Evolutionary conservation across 2,329 filamentous ascomycete species (phyloP), one percentile per base, ranked within the genome.

Genomic region (Xylariomycetidae sp.): DNA sequence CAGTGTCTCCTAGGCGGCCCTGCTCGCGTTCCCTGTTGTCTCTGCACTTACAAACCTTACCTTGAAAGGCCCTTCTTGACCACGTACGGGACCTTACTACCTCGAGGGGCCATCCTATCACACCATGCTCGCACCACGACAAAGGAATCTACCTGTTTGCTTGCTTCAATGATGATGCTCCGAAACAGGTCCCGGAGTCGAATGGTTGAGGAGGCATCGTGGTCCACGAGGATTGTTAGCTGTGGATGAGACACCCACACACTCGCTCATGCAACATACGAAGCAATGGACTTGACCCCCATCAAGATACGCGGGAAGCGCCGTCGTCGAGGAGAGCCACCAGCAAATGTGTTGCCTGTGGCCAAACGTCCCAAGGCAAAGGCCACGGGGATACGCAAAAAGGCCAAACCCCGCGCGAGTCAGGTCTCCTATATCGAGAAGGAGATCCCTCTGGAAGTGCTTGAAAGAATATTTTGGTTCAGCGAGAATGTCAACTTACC

Each of bases 381-480:
- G 17, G 23, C 17, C 16, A 27, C 13, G 12, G 34, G 33, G 10
- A 42, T 29, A 30, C 16, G 34, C 14, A 49, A 34, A 32, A 44
- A 47, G 24, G 17, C 13, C 9, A 44, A 44, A 22, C n/a, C 10
- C 7, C 33, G 28, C 15, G 29, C 26, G 14, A 17, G 32, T 10
- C 49, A 45, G 17, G 46, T 37, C 7, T 49, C 54, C 2, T 41
- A 49, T 16, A 30, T 59, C 3, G 47, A 65, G 26, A 55, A 52
- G 40, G 42, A 50, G 10, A 53, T 77, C 7, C 74, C 74, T 0
- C 48, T 64, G 6, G 74, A 77, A 49, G 57, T 77, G 16, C 60
- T 77, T 10, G 70, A 76, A 47, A 58, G 41, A 19, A 73, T 78
- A 29, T 65, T 75, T 34, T 52, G 70, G 41, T 53, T 67, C 32